These are phyloP conservation scores for Nannochloropsis oceanica DNA, from an alignment of 108 stramenopile genomes.

Conservation along the genomic window DNA sequence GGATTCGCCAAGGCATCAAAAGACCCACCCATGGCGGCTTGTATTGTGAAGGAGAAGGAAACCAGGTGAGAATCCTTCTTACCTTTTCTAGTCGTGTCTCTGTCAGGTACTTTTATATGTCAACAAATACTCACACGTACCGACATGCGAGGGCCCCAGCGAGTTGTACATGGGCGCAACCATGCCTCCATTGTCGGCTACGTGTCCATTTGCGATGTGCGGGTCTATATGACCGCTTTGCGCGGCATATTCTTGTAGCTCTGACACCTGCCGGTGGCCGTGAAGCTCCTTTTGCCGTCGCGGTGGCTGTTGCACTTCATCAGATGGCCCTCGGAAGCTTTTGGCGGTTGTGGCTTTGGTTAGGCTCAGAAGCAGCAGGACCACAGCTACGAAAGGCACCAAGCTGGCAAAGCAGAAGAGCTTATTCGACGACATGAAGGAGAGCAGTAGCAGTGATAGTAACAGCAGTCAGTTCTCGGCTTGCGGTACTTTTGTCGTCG, in stretches of 20 bases:
- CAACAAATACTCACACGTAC: background rate
- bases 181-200: background rate
- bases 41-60: background rate
- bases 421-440: no score
- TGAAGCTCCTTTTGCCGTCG: background rate
- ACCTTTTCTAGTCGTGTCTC: no score
- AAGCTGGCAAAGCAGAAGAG: no score
- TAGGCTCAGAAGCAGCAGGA: no score
- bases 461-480: no score
- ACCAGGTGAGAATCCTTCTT: background rate
- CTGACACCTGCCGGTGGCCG: background rate
- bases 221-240: background rate
- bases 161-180: background rate
- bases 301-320: background rate
- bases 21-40: background rate
- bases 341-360: background rate
- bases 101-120: background rate
- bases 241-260: background rate
- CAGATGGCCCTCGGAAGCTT: background rate
- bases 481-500: no score
- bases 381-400: no score
- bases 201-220: background rate
- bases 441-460: no score
- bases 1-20: background rate
- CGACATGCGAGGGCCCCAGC: background rate